These are phyloP conservation scores for Puccinia triticina DNA, from an alignment of 1,284 basidiomycete genomes.

Conservation along the genomic window DNA sequence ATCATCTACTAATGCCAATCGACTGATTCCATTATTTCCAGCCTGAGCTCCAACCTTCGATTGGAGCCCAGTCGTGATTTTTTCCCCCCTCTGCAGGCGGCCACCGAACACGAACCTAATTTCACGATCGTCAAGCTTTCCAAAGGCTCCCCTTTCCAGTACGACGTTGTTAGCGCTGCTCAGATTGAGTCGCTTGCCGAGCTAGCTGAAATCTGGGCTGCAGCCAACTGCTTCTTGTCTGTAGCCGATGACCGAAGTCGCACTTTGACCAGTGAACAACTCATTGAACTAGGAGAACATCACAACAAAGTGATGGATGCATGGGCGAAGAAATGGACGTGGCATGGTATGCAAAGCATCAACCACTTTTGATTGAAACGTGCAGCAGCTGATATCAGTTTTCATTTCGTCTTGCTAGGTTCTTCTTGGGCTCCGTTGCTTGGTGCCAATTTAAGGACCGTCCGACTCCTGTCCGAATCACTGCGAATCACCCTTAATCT, in stretches of 20 bases:
- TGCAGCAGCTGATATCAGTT: background rate
- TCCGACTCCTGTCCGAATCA: constrained; percentile 42
- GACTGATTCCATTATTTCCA: background rate
- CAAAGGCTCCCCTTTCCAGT: constrained; percentile 46
- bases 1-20: background rate
- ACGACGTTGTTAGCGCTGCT: constrained; percentile 44
- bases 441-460: constrained; percentile 35
- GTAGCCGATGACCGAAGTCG: constrained; percentile 37
- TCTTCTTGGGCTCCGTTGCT: constrained; percentile 48
- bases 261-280: constrained; percentile 19
- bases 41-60: constrained; percentile 43
- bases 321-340: constrained; percentile 51
- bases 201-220: constrained; percentile 37
- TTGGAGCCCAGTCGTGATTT: constrained; percentile 42
- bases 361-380: background rate
- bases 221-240: constrained; percentile 25
- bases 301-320: constrained; percentile 44
- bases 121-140: constrained; percentile 36
- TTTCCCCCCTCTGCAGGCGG: background rate
- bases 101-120: background rate
- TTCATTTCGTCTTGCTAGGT: background rate
- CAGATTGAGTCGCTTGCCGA: constrained; percentile 47
- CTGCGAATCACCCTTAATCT: constrained; percentile 47
- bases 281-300: constrained; percentile 37
- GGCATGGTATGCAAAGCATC: constrained; percentile 36